These are phyloP conservation scores for Crithidia expoeki DNA, from an alignment of 208 protist species.

Conservation along the genomic window DNA sequence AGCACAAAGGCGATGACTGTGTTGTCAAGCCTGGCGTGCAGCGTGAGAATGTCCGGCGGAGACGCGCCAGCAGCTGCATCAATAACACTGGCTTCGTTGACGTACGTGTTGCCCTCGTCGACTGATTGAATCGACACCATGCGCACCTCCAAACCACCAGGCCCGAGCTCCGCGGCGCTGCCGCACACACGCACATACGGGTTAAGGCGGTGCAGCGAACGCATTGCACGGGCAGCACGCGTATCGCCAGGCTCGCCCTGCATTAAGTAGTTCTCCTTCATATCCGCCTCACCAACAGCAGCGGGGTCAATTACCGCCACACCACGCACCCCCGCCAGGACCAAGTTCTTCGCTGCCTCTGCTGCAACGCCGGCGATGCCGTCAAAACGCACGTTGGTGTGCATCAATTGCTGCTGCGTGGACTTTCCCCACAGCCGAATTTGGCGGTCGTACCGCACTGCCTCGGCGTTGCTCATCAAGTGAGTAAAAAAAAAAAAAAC, in stretches of 20 bases:
- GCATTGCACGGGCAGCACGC: constrained; percentile 27
- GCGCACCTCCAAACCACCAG: constrained; percentile 5
- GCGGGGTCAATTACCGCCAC: constrained; percentile 54
- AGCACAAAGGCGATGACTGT: constrained; percentile 42
- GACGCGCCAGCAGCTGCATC: background rate
- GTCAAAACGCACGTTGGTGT: constrained; percentile 56
- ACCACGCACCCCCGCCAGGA: constrained; percentile 84
- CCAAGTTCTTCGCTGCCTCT: constrained; percentile 92
- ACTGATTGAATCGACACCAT: constrained; percentile 22
- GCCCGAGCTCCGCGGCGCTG: constrained; percentile 4
- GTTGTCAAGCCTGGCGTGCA: constrained; percentile 18
- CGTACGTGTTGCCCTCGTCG: constrained; percentile 20
- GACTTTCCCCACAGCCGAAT: constrained; percentile 92
- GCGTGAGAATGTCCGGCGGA: constrained; percentile 20
- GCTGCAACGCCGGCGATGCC: constrained; percentile 61
- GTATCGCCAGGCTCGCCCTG: constrained; percentile 40
- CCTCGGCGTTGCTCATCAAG: constrained; percentile 59
- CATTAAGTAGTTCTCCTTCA: constrained; percentile 62
- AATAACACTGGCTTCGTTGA: background rate
- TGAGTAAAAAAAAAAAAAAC: background rate
- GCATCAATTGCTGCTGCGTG: constrained; percentile 85
- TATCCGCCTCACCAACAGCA: constrained; percentile 30
- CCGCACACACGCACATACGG: constrained; percentile 41
- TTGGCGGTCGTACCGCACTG: constrained; percentile 92
- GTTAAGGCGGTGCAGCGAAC: constrained; percentile 47